A percentile compares a stretch with the other conserved stretches of the same genome.
Conservation (phyloP, 2,329 filamentous ascomycete species). For the Emydomyces testavorans region DNA sequence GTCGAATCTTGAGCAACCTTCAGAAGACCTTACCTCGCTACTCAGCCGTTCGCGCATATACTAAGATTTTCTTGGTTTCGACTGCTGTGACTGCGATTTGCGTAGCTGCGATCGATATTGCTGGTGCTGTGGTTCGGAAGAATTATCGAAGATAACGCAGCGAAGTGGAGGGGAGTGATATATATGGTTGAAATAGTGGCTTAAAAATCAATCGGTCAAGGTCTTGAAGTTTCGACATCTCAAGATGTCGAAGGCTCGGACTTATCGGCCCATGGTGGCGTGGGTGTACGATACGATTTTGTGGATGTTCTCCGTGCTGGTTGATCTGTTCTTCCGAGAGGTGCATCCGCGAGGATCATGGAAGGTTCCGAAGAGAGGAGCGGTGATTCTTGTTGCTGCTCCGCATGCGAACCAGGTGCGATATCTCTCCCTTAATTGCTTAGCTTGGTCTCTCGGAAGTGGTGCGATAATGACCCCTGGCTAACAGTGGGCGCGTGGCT, state of each 20-base stretch:
- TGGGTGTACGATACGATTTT: conserved; percentile 42
- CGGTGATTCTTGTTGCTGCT: conserved; percentile 88
- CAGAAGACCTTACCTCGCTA: not conserved
- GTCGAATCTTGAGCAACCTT: conserved; percentile 4
- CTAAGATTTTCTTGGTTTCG: conserved; percentile 8
- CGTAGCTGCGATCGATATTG: conserved; percentile 5
- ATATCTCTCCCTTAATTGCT: conserved; percentile 10
- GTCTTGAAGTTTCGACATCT: not conserved
- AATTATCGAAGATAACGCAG: conserved; percentile 4
- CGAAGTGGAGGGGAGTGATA: not conserved
- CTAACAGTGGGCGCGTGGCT: not conserved
- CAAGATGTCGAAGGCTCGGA: conserved; percentile 27
- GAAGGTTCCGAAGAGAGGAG: conserved; percentile 80
- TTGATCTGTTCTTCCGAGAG: conserved; percentile 96
- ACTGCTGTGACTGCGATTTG: conserved; percentile 5
- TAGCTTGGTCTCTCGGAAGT: not conserved
- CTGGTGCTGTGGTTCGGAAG: conserved; percentile 7
- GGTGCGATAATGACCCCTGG: not conserved
- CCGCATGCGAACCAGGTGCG: conserved; percentile 89
- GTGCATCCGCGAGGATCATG: conserved; percentile 90
- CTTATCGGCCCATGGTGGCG: conserved; percentile 36
- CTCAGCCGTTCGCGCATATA: not conserved
- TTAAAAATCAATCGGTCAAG: not conserved
- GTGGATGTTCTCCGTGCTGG: conserved; percentile 51
- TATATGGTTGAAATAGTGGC: not conserved